A percentile compares a stretch with the other conserved stretches of the same genome.
Conservation (phyloP, 1,139 yeast species). For the Spathaspora sp. region DNA sequence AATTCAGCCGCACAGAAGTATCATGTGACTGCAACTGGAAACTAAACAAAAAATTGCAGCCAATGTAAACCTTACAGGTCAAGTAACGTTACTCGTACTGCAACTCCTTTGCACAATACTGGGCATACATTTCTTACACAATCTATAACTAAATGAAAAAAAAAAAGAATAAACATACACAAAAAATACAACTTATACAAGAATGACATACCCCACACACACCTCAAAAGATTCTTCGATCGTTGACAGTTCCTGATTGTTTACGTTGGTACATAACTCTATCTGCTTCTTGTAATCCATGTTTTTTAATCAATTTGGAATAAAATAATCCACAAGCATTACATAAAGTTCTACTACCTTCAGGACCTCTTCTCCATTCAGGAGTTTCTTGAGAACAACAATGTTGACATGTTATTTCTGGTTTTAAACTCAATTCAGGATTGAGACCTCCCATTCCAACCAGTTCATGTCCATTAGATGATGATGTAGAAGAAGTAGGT, state of each 20-base stretch:
- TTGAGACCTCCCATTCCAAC: conserved; percentile 18
- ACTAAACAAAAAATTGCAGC: neutral
- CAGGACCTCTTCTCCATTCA: conserved; percentile 91
- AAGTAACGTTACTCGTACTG: too few species aligned
- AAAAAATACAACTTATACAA: neutral
- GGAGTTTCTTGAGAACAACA: conserved; percentile 55
- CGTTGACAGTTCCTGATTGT: conserved; percentile 19
- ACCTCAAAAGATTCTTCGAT: conserved; percentile 18
- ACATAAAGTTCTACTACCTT: conserved; percentile 80
- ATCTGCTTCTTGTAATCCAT: conserved; percentile 26
- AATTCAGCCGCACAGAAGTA: neutral
- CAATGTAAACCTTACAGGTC: too few species aligned
- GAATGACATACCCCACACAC: neutral
- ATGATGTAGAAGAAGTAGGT: neutral
- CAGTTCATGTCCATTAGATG: conserved; percentile 4
- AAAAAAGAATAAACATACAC: neutral
- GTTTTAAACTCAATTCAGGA: conserved; percentile 18
- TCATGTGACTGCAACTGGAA: neutral
- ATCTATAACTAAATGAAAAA: neutral
- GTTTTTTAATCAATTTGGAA: conserved; percentile 57
- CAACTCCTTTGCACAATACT: too few species aligned
- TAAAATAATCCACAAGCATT: conserved; percentile 88
- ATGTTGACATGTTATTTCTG: conserved; percentile 24
- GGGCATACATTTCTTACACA: too few species aligned
- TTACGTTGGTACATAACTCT: conserved; percentile 26